Base-by-base conservation (phyloP, 805 yeast genomes). In the Cyberlindnera euphorbiiphila region DNA sequence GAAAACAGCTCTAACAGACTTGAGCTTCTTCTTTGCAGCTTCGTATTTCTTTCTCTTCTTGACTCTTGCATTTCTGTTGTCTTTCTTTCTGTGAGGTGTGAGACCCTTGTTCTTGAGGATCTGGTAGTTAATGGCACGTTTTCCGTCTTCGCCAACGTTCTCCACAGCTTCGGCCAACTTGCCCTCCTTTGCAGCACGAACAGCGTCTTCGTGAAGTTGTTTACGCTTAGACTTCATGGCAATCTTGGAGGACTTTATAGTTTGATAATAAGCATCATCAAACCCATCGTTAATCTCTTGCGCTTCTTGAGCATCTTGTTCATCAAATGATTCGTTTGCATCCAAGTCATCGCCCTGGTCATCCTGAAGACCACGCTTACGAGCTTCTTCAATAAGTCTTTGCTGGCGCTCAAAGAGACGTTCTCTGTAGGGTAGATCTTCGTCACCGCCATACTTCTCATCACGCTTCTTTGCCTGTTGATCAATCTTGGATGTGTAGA, bases 21-120 rank as follows among this genome's bases (percentile, higher is more conserved):
- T 80, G 63, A 93, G 81, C 62, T 87, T 87, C 86, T 87, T 91
- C 69, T 87, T 80, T 20, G 98, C 98, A 60, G 76, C 73, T 47
- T 87, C 98, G 69, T 85, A 93, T 77, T 86, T 86, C 79, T 81
- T 85, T 73, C 98, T 84, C 94, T 91, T 93, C 74, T 93, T 93
- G 54, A 93, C 98, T 67, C 98, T 82, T 29, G 98, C 77, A 61
- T 93, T 93, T 65, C 97, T 78, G 70, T 85, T 79, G 49, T 86
- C 96, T 73, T 93, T 93, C 71, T 85, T 84, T 60, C 96, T 76
- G 62, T 81, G 84, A 14, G 95, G 91, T 2, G 97, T 89, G 46
- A 93, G 78, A 57, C 98, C 98, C 69, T 86, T 89, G 69, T 93
- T 93, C 75, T 91, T 93, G 66, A 86, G 72, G 46, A 93, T 93